Base-by-base conservation (phyloP, 805 yeast genomes). In the Candida awuae region DNA sequence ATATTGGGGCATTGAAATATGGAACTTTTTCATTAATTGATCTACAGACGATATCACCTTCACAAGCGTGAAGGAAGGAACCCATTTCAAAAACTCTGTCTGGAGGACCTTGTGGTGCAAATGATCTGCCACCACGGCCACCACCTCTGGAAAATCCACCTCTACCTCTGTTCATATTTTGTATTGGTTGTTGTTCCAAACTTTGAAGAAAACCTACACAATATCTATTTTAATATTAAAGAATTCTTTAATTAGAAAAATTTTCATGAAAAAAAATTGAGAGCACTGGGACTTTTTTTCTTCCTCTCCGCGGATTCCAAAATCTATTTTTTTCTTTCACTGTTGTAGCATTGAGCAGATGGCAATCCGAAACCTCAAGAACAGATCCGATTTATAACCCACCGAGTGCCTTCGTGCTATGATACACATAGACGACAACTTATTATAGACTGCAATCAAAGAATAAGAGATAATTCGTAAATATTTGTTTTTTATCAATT, bases 1-100 rank as follows among this genome's bases (percentile, higher is more conserved):
- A 92, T 54, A 92, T 88, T 60, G 98, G 98, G 20, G 99, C 99
- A 67, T 92, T 92, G 75, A 92, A 92, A 64, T 90, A 92, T 56
- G 99, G 98, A 52, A 92, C 72, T 70, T 90, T 90, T 42, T 86
- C 78, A 62, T 92, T 92, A 55, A 84, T 84, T 35, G 97, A 87
- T 57, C 88, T 84, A 69, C 97, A 92, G 41, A 92, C 95, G 58
- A 92, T 84, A 58, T 92, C 98, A 43, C 95, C 96, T 65, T 92
- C 99, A 63, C 96, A 87, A 12, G 92, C 73, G 60, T 88, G 95
- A 60, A 85, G 52, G 59, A 87, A 92, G 18, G 84, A 62, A 46
- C 99, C 99, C 94, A 92, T 84, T 66, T 88, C 97, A 53, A 84
- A 70, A 20, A 92, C 97, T 41, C 77, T 68, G 51, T 90, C 98